A percentile compares a stretch with the other conserved stretches of the same genome.
Conservation (phyloP, 768 basidiomycete species). For the Lactarius quietus region DNA sequence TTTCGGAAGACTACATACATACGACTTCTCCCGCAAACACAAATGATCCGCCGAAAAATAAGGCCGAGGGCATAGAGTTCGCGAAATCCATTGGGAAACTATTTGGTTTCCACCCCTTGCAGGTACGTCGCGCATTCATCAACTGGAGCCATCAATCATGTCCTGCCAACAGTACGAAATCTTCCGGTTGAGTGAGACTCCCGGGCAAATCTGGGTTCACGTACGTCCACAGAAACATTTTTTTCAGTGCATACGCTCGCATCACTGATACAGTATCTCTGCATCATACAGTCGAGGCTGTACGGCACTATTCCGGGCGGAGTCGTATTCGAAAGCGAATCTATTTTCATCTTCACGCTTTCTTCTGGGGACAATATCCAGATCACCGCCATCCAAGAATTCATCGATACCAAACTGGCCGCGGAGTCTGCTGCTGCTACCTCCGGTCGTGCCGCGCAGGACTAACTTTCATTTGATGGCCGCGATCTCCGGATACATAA, state of each 20-base stretch:
- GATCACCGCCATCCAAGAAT: slow-evolving; percentile 14
- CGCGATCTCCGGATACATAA: neutral
- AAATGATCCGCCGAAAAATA: slow-evolving; percentile 3
- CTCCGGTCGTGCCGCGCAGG: neutral
- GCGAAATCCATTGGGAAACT: neutral
- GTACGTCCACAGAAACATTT: neutral
- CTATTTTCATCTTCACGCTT: slow-evolving; percentile 17
- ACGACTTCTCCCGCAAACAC: slow-evolving; percentile 9
- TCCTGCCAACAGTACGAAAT: slow-evolving; percentile 14
- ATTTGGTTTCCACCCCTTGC: neutral
- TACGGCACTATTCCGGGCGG: neutral
- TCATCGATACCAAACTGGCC: slow-evolving; percentile 15
- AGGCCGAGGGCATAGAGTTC: slow-evolving; percentile 5
- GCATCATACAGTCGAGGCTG: slow-evolving; percentile 5
- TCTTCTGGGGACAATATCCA: slow-evolving; percentile 9
- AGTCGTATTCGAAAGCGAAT: slow-evolving; percentile 1
- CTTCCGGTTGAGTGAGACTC: neutral
- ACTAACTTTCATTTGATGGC: neutral
- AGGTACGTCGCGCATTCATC: slow-evolving; percentile 1
- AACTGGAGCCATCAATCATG: neutral
- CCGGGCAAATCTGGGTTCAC: slow-evolving; percentile 15
- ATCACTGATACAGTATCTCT: neutral
- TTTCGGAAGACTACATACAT: slow-evolving; percentile 7
- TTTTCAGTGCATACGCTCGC: neutral
- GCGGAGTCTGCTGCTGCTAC: slow-evolving; percentile 32